These are phyloP conservation scores for Stephanodiscus triporus DNA, from an alignment of 108 stramenopile genomes.

Conservation along the genomic window DNA sequence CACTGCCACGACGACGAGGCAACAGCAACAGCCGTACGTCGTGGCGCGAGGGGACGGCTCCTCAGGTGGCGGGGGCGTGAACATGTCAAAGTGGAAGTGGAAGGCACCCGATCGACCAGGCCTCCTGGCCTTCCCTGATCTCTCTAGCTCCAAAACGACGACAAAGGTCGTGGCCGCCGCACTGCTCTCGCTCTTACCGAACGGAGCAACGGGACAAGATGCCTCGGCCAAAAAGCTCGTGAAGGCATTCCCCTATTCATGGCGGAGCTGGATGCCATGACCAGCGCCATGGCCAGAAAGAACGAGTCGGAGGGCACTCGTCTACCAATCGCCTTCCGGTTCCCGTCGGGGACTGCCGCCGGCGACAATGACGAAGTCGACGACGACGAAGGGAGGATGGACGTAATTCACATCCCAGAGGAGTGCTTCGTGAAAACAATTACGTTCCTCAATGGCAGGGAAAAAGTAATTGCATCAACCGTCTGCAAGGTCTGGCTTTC, in stretches of 20 bases:
- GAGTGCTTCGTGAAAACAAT: conserved; percentile 13
- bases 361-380: neutral
- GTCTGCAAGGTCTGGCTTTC: conserved; percentile 37
- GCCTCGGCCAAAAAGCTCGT: conserved; percentile 21
- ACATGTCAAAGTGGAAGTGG: no score
- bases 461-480: conserved; percentile 5
- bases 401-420: conserved; percentile 25
- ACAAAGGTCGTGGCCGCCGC: conserved; percentile 4
- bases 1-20: no score
- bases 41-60: no score
- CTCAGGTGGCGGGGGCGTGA: no score
- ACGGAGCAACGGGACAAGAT: conserved; percentile 17
- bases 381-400: neutral
- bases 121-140: neutral
- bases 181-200: conserved; percentile 17
- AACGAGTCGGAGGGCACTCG: conserved; percentile 10
- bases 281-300: conserved; percentile 8
- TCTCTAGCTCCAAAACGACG: conserved; percentile 3
- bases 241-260: conserved; percentile 26
- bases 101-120: neutral
- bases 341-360: neutral
- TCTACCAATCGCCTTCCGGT: conserved; percentile 29
- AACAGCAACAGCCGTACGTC: no score
- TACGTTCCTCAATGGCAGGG: conserved; percentile 20
- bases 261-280: conserved; percentile 28